phyloP scores from a whole-genome alignment of 148 eudicot genomes.

The Fagopyrum esculentum region DNA sequence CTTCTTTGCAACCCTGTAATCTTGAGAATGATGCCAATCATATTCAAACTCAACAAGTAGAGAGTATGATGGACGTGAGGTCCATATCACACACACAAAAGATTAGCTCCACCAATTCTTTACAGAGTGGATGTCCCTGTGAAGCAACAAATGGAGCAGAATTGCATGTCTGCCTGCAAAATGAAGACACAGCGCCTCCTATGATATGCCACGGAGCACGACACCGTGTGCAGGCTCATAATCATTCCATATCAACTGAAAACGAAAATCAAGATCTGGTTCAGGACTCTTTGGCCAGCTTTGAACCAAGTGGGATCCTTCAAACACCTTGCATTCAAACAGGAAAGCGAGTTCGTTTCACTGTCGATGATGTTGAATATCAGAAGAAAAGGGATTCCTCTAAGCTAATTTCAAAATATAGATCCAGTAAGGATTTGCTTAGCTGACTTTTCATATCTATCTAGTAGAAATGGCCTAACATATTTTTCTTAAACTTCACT shows the following conservation, averaged over 20 bases:
- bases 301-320: constrained; percentile 19
- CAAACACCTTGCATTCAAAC: constrained; percentile 23
- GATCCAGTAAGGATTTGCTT: constrained; percentile 30
- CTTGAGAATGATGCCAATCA: constrained; percentile 16
- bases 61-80: constrained; percentile 14
- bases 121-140: constrained; percentile 13
- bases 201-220: constrained; percentile 25
- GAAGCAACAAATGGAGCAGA: constrained; percentile 27
- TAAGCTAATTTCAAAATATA: constrained; percentile 16
- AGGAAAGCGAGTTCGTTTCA: constrained; percentile 60
- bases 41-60: constrained; percentile 18
- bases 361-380: constrained; percentile 26
- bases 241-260: constrained; percentile 21
- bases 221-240: constrained; percentile 30
- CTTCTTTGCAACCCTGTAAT: constrained; percentile 15
- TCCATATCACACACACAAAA: constrained; percentile 20
- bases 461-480: not conserved
- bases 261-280: constrained; percentile 19
- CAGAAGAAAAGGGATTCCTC: constrained; percentile 21
- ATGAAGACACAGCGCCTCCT: constrained; percentile 24
- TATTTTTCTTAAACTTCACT: constrained; percentile 11
- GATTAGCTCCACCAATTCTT: constrained; percentile 15
- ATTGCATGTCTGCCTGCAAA: constrained; percentile 19
- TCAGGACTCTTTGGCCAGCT: constrained; percentile 18
- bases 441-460: not conserved